A percentile compares a stretch with the other conserved stretches of the same genome.
Conservation (phyloP, 169 alveolate species). For the Toxoplasma gondii region DNA sequence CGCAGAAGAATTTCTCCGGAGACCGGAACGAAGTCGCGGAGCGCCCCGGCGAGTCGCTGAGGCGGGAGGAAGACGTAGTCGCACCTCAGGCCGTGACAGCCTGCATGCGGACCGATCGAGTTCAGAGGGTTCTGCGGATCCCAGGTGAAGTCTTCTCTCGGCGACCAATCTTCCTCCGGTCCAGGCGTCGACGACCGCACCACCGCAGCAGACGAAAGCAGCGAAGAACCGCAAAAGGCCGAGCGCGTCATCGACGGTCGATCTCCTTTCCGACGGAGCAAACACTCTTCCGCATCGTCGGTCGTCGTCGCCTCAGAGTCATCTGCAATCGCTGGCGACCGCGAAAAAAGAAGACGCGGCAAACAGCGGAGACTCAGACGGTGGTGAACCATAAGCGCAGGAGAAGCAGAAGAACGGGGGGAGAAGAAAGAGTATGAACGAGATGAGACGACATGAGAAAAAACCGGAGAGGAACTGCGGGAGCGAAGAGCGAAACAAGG, state of each 20-base stretch:
- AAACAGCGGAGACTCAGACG: too few species aligned
- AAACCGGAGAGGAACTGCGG: not conserved
- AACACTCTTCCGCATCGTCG: not conserved
- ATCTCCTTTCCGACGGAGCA: not conserved
- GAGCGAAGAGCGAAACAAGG: not conserved
- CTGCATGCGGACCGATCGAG: constrained; percentile 88
- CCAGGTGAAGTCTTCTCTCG: constrained; percentile 84
- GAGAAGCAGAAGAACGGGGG: too few species aligned
- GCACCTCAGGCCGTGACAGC: constrained; percentile 88
- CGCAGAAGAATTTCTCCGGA: constrained; percentile 84
- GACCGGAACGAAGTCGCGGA: constrained; percentile 79
- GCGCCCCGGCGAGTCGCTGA: constrained; percentile 76
- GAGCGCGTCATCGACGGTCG: not conserved
- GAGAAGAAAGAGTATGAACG: not conserved
- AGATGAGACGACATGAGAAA: not conserved
- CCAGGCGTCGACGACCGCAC: not conserved
- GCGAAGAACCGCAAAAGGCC: not conserved
- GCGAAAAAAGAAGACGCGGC: not conserved
- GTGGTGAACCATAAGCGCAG: too few species aligned
- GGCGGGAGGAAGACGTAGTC: constrained; percentile 91
- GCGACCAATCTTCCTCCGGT: not conserved
- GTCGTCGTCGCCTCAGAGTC: constrained; percentile 15
- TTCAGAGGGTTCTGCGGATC: constrained; percentile 90
- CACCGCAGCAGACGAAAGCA: not conserved
- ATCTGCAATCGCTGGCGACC: not conserved